Conservation (phyloP, 768 basidiomycete genomes). For the Hygrocybe coccinea region DNA sequence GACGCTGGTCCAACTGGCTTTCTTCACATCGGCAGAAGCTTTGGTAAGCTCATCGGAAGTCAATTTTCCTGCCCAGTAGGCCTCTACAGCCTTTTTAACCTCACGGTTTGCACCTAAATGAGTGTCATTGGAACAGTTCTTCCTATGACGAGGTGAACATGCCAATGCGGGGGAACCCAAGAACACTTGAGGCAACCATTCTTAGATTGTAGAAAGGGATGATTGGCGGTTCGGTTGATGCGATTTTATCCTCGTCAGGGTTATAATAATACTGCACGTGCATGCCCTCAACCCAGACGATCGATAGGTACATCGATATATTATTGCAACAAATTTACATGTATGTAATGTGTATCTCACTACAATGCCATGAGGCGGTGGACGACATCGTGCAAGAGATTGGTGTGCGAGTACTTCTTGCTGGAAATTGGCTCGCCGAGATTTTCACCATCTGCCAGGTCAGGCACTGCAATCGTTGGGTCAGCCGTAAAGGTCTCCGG, state of each 20-base stretch:
- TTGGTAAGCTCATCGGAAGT: conserved; percentile 84
- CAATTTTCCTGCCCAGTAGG: conserved; percentile 94
- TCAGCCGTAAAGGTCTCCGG: conserved; percentile 41
- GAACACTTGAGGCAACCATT: conserved; percentile 81
- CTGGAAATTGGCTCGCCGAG: conserved; percentile 19
- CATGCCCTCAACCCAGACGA: conserved; percentile 1
- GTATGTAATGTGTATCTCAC: neutral
- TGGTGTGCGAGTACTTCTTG: conserved; percentile 23
- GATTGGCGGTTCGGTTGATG: no score
- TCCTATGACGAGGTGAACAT: neutral
- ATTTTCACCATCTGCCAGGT: conserved; percentile 36
- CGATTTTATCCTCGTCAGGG: no score
- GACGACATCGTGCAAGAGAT: conserved; percentile 37
- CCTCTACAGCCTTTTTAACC: conserved; percentile 96
- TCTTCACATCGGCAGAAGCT: conserved; percentile 81
- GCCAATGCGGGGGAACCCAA: conserved; percentile 94
- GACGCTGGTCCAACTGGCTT: conserved; percentile 81
- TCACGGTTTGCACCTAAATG: conserved; percentile 82
- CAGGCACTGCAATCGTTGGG: conserved; percentile 40
- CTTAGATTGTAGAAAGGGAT: no score
- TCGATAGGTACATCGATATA: neutral
- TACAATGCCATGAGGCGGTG: conserved; percentile 34
- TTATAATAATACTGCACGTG: neutral
- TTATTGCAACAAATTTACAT: neutral
- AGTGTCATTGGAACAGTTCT: conserved; percentile 5